phyloP scores from a whole-genome alignment of 2,329 filamentous ascomycete genomes.

The Sporothrix dimorphospora region DNA sequence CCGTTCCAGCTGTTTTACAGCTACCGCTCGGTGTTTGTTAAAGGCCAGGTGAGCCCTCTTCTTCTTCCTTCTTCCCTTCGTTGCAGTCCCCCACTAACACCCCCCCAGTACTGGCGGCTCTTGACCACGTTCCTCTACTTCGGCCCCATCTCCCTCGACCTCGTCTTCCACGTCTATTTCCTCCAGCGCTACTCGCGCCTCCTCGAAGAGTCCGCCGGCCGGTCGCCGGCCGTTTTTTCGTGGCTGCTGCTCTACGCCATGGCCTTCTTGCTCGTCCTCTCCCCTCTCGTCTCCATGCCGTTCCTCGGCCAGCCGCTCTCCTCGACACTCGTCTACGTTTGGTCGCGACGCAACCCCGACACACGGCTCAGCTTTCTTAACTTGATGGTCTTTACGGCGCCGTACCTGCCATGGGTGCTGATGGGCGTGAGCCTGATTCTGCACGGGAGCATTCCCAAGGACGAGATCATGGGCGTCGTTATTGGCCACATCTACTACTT shows the following conservation, averaged over 20 bases:
- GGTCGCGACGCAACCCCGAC: conserved; percentile 92
- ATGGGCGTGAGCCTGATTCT: conserved; percentile 92
- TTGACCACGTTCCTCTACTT: conserved; percentile 97
- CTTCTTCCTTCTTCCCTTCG: not conserved
- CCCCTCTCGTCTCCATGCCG: conserved; percentile 85
- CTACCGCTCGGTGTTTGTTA: conserved; percentile 86
- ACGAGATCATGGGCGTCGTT: conserved; percentile 92
- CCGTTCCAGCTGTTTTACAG: conserved; percentile 98
- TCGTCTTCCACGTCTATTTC: conserved; percentile 98
- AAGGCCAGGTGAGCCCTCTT: conserved; percentile 72
- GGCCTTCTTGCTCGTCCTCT: conserved; percentile 75
- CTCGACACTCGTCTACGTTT: conserved; percentile 95
- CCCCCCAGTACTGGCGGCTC: conserved; percentile 86
- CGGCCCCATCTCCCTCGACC: conserved; percentile 87
- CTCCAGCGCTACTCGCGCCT: conserved; percentile 94
- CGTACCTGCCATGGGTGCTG: conserved; percentile 93
- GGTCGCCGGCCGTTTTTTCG: conserved; percentile 89
- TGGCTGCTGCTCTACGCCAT: conserved; percentile 91
- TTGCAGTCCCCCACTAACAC: not conserved
- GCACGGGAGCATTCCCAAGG: conserved; percentile 86
- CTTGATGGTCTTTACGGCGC: conserved; percentile 86
- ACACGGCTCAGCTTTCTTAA: conserved; percentile 88
- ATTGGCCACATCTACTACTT: conserved; percentile 99
- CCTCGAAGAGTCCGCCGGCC: conserved; percentile 90
- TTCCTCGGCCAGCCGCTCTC: conserved; percentile 94